Evolutionary conservation across 768 basidiomycete genomes (phyloP), one percentile per base, ranked within the genome.

Genomic region (Auriscalpium orientale): DNA sequence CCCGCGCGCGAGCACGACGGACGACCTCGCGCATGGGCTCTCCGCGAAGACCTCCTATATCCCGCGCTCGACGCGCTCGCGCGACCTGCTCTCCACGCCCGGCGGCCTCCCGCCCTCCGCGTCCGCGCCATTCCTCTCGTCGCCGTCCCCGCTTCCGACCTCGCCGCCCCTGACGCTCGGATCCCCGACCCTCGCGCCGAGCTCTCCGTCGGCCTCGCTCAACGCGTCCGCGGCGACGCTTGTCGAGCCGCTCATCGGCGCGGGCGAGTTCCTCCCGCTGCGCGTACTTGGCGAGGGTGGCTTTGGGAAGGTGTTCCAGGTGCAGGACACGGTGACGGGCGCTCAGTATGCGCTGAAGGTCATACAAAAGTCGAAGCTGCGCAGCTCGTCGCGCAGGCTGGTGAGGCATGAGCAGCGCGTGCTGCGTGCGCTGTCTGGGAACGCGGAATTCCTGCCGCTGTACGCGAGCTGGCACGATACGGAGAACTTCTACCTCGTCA

Each of bases 391-490:
- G 43, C n/a, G n/a, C 7, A 36, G 28, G 18, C 20, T 46, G 22
- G 45, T 54, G 6, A 16, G n/a, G 12, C 21, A 28, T 9, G 53
- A 54, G 45, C 53, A 46, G 45, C 44, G 44, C 43, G 36, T 47
- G 45, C 45, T 46, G 16, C 43, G 46, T 12, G 33, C 53, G n/a
- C 20, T 54, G 8, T 43, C 44, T 9, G 46, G 44, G 16, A 34
- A 34, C 20, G 13, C 43, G 12, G 43, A 18, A n/a, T 54, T 47
- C 34, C 53, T 54, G 22, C 44, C 36, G 15, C 43, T 54, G n/a
- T 18, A 54, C 18, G 53, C 53, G 43, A 54, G 53, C 53, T 54
- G 53, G 53, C 53, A 54, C 34, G 53, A 54, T 22, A 21, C 44
- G n/a, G 53, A 15, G 44, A 28, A 46, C 33, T 54, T 54, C 21